phyloP scores from a whole-genome alignment of 495 filamentous ascomycete species.

The Pseudevernia furfuracea region DNA sequence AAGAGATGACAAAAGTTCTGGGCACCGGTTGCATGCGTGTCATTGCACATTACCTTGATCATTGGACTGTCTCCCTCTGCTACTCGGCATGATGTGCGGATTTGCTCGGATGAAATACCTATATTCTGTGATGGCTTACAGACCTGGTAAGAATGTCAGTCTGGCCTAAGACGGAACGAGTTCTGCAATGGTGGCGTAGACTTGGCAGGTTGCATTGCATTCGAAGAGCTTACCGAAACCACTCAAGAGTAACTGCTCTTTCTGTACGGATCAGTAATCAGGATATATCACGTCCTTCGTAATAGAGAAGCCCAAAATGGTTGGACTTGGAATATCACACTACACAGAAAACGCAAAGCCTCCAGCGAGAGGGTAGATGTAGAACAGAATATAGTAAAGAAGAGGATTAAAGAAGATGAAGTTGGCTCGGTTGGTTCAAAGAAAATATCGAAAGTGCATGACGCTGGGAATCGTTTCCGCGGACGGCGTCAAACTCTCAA shows the following conservation, averaged over 20 bases:
- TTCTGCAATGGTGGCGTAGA: neutral
- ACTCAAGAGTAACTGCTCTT: neutral
- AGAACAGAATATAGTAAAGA: neutral
- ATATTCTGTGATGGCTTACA: neutral
- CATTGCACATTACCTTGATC: constrained; percentile 24
- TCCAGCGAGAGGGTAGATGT: neutral
- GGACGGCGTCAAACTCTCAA: neutral
- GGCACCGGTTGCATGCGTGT: constrained; percentile 25
- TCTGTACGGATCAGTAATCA: neutral
- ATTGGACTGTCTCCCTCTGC: constrained; percentile 14
- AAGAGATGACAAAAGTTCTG: neutral
- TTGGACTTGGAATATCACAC: neutral
- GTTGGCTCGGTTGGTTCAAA: neutral
- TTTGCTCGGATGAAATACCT: constrained; percentile 16
- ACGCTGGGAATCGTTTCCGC: neutral
- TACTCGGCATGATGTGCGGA: constrained; percentile 23
- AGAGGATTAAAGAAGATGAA: neutral
- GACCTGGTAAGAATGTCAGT: neutral
- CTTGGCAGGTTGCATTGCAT: neutral
- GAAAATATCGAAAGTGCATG: neutral
- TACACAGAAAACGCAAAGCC: neutral
- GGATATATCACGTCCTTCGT: neutral
- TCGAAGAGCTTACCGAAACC: neutral
- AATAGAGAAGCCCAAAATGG: neutral
- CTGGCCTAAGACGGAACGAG: neutral